Base-by-base conservation (phyloP, 177 flowering plant genomes). In the Vitis hybrid region DNA sequence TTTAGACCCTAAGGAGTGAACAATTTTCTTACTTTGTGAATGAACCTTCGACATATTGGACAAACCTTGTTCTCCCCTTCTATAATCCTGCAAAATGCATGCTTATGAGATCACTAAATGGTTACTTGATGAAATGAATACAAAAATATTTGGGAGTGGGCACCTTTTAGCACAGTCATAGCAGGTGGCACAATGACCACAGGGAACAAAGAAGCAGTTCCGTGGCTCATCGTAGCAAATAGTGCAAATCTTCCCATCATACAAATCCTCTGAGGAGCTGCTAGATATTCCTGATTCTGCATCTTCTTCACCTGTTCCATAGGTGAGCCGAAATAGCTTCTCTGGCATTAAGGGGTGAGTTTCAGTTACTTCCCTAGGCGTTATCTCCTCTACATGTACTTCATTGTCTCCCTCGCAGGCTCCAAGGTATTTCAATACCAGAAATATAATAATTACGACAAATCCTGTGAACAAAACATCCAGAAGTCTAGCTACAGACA, bases 151-250 rank as follows among this genome's bases (percentile, higher is more conserved):
- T 20, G 30, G 48, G 6, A 1, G 14, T 54, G 13, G 1, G 2
- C 77, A 88, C 92, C 89, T 88, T 66, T 84, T 84, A 66, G 92
- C 87, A 71, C 92, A 88, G 3, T 77, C 73, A 63, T 79, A 80
- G 79, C 92, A 88, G 1, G 90, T 83, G 11, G 90, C 92, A 68
- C 88, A 82, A 54, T 88, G 92, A 13, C 92, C 92, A 69, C 92
- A 86, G 9, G 92, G 92, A 78, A 86, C 83, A 24, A 88, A 86
- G 81, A 88, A 88, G 72, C 88, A 80, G 55, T 86, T 86, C 9
- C 90, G 81, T 12, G 53, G 80, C 63, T 75, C 77, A 24, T 88
- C 88, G 8, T 81, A 88, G 64, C 92, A 88, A 63, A 88, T 85
- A 4, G 80, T 85, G 65, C 90, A 86, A 13, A 88, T 80, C 75